These are phyloP conservation scores for Effrenium voratum DNA, from an alignment of 73 alveolate species.

Conservation along the genomic window DNA sequence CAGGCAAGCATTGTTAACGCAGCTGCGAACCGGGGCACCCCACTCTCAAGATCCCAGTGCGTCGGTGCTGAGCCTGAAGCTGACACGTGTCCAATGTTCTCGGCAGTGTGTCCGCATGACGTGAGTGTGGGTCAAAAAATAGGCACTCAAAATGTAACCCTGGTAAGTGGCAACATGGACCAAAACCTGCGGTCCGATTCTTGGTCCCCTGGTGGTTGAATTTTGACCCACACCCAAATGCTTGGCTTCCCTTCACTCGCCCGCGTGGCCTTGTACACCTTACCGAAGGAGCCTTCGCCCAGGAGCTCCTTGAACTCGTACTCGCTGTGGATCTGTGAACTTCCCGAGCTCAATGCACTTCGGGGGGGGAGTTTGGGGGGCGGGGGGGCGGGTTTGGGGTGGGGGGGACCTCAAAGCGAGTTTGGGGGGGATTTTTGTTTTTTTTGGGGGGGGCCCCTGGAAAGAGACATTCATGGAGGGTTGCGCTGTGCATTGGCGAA, in stretches of 20 bases:
- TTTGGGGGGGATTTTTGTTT: neutral
- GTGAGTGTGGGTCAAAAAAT: too few relatives aligned
- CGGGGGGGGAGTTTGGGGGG: neutral
- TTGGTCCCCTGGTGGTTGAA: too few relatives aligned
- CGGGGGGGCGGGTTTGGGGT: too few relatives aligned
- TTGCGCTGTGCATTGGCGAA: neutral
- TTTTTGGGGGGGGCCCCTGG: too few relatives aligned
- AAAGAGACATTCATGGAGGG: neutral
- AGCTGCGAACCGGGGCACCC: neutral
- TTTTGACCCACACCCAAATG: too few relatives aligned
- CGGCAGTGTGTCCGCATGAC: neutral
- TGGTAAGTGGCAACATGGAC: too few relatives aligned
- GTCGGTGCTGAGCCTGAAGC: slow-evolving; percentile 64
- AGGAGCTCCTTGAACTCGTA: slow-evolving; percentile 59
- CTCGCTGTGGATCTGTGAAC: slow-evolving; percentile 45
- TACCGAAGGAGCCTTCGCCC: slow-evolving; percentile 93
- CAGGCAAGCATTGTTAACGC: too few relatives aligned
- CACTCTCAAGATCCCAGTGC: slow-evolving; percentile 72
- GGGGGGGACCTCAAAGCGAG: too few relatives aligned
- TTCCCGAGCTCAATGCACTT: neutral
- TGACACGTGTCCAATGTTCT: neutral
- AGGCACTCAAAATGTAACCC: too few relatives aligned
- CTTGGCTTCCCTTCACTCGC: too few relatives aligned
- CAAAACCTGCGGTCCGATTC: too few relatives aligned
- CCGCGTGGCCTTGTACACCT: slow-evolving; percentile 86